A percentile compares a stretch with the other conserved stretches of the same genome.
Evolutionary conservation across 2,329 filamentous ascomycete genomes (phyloP).

Genomic region (Botrytis porri): DNA sequence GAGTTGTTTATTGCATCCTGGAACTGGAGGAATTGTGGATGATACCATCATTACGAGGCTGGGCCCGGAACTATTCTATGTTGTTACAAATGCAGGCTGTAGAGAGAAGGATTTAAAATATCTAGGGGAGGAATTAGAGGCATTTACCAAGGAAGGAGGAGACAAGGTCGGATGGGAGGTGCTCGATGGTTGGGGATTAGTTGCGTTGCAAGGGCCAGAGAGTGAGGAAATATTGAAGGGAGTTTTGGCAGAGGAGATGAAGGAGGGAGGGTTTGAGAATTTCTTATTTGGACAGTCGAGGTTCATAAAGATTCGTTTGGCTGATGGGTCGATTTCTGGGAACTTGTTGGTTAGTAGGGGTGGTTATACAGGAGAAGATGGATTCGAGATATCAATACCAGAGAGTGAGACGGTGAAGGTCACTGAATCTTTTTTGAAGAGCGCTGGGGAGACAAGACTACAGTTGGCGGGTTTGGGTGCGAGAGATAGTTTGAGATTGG

Average conservation of each 20-base stretch:
- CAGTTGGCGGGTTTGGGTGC: constrained; percentile 86
- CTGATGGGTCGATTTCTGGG: constrained; percentile 47
- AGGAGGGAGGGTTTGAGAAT: constrained; percentile 53
- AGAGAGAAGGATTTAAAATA: constrained; percentile 84
- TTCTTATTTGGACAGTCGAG: constrained; percentile 81
- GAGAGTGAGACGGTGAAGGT: constrained; percentile 61
- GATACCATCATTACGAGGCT: constrained; percentile 88
- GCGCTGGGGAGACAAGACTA: constrained; percentile 58
- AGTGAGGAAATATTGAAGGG: constrained; percentile 66
- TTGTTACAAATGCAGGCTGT: constrained; percentile 93
- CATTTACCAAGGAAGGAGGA: constrained; percentile 54
- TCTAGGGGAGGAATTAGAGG: constrained; percentile 64
- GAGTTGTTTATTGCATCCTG: constrained; percentile 76
- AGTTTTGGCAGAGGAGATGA: constrained; percentile 52
- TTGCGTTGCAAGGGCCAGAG: constrained; percentile 87
- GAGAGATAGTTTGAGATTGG: constrained; percentile 85
- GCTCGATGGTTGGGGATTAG: constrained; percentile 69
- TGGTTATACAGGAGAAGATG: constrained; percentile 97
- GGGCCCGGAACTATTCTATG: constrained; percentile 73
- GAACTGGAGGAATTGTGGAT: constrained; percentile 87
- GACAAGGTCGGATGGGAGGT: constrained; percentile 65
- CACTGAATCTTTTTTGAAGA: constrained; percentile 55
- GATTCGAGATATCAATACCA: constrained; percentile 91
- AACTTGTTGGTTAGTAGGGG: constrained; percentile 76
- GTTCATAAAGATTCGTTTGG: constrained; percentile 62